phyloP scores from a whole-genome alignment of 306 rosid species.

The Cicer bijugum region DNA sequence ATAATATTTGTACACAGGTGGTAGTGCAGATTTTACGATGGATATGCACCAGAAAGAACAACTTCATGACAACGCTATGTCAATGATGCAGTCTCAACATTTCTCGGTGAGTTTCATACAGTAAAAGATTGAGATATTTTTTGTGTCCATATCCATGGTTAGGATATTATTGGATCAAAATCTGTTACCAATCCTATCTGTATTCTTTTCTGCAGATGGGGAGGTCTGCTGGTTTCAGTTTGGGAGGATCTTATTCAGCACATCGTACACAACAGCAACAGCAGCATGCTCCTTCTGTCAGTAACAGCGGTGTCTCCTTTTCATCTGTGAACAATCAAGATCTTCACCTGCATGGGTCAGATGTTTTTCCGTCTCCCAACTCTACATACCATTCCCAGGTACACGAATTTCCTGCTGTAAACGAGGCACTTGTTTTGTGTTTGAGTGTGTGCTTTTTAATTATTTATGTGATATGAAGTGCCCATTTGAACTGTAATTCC shows the following conservation, averaged over 20 bases:
- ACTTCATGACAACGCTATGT: slow-evolving; percentile 80
- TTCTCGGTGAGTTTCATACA: slow-evolving; percentile 71
- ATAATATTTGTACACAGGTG: slow-evolving; percentile 63
- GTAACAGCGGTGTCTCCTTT: slow-evolving; percentile 82
- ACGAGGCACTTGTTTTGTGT: neutral
- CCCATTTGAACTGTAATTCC: neutral
- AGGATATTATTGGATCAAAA: slow-evolving; percentile 30
- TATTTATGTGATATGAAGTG: neutral
- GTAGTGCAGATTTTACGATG: slow-evolving; percentile 80
- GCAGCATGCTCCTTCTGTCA: slow-evolving; percentile 86
- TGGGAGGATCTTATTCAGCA: slow-evolving; percentile 81
- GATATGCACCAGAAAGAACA: slow-evolving; percentile 99
- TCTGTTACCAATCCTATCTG: slow-evolving; percentile 9
- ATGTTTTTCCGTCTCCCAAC: slow-evolving; percentile 85
- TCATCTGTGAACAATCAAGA: slow-evolving; percentile 92
- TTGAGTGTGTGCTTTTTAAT: neutral
- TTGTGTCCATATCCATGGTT: slow-evolving; percentile 9
- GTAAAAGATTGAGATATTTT: slow-evolving; percentile 14
- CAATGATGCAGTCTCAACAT: slow-evolving; percentile 97
- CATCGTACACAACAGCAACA: slow-evolving; percentile 92
- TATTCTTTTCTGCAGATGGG: slow-evolving; percentile 71
- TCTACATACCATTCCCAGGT: slow-evolving; percentile 94
- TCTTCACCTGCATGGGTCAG: slow-evolving; percentile 89
- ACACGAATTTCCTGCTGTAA: slow-evolving; percentile 36
- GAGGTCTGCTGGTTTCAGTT: slow-evolving; percentile 82